These are phyloP conservation scores for Urochloa ruziziensis DNA, from an alignment of 176 grass and related monocot species.

Conservation along the genomic window DNA sequence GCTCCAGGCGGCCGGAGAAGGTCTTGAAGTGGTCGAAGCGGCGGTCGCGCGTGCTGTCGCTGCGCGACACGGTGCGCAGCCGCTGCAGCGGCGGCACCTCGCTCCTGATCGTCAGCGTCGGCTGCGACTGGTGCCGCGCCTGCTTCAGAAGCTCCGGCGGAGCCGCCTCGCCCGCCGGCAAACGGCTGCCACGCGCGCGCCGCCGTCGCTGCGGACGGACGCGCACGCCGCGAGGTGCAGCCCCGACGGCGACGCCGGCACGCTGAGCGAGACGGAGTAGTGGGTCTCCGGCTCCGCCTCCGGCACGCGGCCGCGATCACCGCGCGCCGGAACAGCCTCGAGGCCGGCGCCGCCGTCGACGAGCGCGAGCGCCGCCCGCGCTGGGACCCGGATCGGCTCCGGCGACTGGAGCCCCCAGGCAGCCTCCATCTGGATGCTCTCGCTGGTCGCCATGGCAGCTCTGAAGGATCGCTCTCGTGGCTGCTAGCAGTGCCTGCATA, in stretches of 20 bases:
- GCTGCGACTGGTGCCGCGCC: conserved; percentile 43
- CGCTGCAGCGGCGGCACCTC: conserved; percentile 11
- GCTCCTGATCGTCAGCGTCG: conserved; percentile 5
- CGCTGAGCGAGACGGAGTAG: conserved; percentile 34
- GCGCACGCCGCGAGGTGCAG: conserved; percentile 30
- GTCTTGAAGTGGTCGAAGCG: conserved; percentile 84
- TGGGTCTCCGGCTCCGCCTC: not conserved
- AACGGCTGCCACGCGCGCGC: no score
- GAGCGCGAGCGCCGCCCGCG: not conserved
- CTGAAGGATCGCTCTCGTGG: not conserved
- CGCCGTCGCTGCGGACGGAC: not conserved
- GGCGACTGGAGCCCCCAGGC: not conserved
- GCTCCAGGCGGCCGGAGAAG: conserved; percentile 72
- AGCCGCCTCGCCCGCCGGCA: not conserved
- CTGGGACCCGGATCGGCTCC: not conserved
- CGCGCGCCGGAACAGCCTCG: no score
- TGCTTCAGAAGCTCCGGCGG: conserved; percentile 26
- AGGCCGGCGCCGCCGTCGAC: no score
- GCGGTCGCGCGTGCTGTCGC: conserved; percentile 36
- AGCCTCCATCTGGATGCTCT: not conserved
- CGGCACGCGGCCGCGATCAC: no score
- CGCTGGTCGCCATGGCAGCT: conserved; percentile 15
- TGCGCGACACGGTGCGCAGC: conserved; percentile 9
- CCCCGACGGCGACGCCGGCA: conserved; percentile 67
- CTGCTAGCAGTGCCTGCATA: not conserved